Evolutionary conservation across 208 protist species (phyloP).

Genomic region (Wallacemonas collosoma): DNA sequence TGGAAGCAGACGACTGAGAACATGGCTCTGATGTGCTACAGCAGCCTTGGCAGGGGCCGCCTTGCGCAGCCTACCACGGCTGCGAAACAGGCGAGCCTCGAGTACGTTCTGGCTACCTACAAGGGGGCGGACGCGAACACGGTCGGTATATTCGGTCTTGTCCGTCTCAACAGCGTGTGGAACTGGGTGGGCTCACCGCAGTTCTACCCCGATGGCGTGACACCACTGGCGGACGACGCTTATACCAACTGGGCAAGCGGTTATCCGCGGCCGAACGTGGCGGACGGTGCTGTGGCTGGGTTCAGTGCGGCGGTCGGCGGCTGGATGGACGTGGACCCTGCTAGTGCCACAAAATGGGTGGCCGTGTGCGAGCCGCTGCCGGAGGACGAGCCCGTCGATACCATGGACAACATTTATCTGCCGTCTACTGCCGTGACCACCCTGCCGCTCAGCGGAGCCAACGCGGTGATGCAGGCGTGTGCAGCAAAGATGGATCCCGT

Average conservation of each 20-base stretch:
- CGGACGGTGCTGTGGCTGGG: slow-evolving; percentile 10
- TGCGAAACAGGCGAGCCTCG: not conserved
- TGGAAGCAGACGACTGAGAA: slow-evolving; percentile 7
- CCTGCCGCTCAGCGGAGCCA: not conserved
- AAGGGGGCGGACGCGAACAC: not conserved
- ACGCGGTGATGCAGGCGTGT: slow-evolving; percentile 8
- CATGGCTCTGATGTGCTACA: slow-evolving; percentile 14
- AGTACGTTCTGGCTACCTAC: not conserved
- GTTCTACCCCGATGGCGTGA: slow-evolving; percentile 10
- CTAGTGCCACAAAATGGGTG: not conserved
- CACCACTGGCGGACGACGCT: not conserved
- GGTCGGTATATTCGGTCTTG: not conserved
- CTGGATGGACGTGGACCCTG: slow-evolving; percentile 13
- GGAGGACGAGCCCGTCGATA: not conserved
- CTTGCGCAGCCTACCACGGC: slow-evolving; percentile 1
- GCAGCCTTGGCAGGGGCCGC: not conserved
- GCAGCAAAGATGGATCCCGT: not conserved
- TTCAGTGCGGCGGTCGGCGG: slow-evolving; percentile 16
- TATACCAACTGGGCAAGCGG: not conserved
- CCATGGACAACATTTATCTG: not conserved
- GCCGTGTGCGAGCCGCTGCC: slow-evolving; percentile 15
- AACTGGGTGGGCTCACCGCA: slow-evolving; percentile 7
- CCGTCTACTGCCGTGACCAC: not conserved
- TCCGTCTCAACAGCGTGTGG: not conserved
- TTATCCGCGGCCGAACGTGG: not conserved